Base-by-base conservation (phyloP, 2,329 filamentous ascomycete species). In the Penicillium verrucosum region DNA sequence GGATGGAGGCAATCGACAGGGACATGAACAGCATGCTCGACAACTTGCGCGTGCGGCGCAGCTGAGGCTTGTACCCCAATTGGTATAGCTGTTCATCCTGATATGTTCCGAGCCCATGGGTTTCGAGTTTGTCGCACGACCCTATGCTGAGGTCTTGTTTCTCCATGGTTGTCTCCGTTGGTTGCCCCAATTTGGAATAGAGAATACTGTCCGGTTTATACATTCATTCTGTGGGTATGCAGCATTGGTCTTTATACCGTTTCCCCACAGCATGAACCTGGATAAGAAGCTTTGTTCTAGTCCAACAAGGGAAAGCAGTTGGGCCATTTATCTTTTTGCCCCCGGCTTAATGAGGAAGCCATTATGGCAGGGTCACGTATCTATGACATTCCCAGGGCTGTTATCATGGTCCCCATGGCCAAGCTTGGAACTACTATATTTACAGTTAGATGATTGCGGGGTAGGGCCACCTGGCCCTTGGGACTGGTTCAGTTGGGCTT, bases 1-100 rank as follows among this genome's bases (percentile, higher is more conserved):
- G 83, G 46, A 85, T 82, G 25, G 57, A 56, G 10, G 57, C 57
- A 53, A 59, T 59, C 12, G 54, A 57, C 16, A 59, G 43, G 7
- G 57, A 59, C 57, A 59, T 59, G 18, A 59, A 59, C 5, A 59
- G 12, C 36, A 59, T 59, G 10, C 47, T 59, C 5, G 54, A 59
- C 18, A 59, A 48, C 23, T 37, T 53, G 30, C 57, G 57, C 9
- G 57, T 53, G 11, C 53, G 47, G 30, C 41, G 46, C 29, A 59
- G 40, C 44, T 57, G 57, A n/a, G 53, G 47, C 18, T 25, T 45
- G 36, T 59, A 59, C 8, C 57, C 57, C 18, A 56, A 27, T 46
- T 44, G 41, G 32, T 34, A 52, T 10, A 56, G 27, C 18, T 56
- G 54, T 27, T 52, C 41, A 56, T 56, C 53, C 23, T 56, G 53